Percentiles rank a stretch among this genome's conserved stretches.
These are phyloP conservation scores for Aspergillus saccharolyticus DNA, from an alignment of 495 filamentous ascomycete species.

Conservation along the genomic window DNA sequence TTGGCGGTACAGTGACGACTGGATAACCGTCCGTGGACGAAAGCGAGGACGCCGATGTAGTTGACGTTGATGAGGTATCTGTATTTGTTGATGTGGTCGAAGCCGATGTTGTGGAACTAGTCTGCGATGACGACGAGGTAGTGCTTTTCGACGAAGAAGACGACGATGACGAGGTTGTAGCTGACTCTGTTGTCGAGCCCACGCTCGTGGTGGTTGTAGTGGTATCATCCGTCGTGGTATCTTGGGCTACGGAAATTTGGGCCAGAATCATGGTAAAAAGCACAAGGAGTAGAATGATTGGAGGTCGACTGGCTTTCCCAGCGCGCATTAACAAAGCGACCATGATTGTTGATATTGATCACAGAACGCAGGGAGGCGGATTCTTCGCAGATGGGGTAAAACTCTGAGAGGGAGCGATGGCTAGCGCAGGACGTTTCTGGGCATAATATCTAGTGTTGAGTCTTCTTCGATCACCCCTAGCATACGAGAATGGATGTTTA, in stretches of 20 bases:
- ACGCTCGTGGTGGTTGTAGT: conserved; percentile 9
- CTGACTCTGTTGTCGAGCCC: conserved; percentile 17
- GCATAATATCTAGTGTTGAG: not conserved
- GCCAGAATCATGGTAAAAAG: conserved; percentile 20
- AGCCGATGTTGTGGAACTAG: not conserved
- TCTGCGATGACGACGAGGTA: conserved; percentile 1
- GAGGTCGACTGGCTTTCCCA: conserved; percentile 23
- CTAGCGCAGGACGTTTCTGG: not conserved
- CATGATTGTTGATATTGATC: conserved; percentile 12
- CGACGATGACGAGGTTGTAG: conserved; percentile 9
- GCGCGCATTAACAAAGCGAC: conserved; percentile 18
- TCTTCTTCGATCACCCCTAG: not conserved
- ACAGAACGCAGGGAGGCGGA: not conserved
- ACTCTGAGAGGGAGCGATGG: not conserved
- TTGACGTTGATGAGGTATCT: conserved; percentile 21
- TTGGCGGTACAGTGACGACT: conserved; percentile 70
- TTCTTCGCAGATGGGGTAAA: not conserved
- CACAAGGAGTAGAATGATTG: conserved; percentile 15
- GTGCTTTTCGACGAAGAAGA: not conserved
- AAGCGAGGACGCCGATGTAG: conserved; percentile 20
- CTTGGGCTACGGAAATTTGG: conserved; percentile 15
- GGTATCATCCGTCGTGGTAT: conserved; percentile 4
- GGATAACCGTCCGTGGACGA: conserved; percentile 24
- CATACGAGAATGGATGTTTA: not conserved
- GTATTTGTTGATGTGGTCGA: conserved; percentile 10